A percentile compares a stretch with the other conserved stretches of the same genome.
Conservation (phyloP, 2,329 filamentous ascomycete genomes). For the Alternaria metachromatica region DNA sequence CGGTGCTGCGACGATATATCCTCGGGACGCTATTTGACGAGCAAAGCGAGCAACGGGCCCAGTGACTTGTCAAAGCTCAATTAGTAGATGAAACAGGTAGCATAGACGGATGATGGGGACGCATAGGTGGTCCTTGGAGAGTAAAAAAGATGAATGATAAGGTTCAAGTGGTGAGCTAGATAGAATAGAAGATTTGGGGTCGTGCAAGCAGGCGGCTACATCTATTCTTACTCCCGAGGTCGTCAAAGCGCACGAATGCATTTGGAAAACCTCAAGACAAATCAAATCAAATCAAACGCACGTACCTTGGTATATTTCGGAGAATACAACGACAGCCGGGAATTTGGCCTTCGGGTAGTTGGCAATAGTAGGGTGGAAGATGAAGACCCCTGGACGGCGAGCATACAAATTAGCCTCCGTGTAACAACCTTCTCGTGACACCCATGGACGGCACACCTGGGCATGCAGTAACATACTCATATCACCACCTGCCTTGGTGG, state of each 20-base stretch:
- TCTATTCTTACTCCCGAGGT: background rate
- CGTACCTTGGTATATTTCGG: conserved; percentile 92
- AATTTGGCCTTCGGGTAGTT: conserved; percentile 90
- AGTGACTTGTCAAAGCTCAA: conserved; percentile 63
- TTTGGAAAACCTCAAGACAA: background rate
- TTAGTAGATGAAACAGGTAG: background rate
- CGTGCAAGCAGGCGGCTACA: background rate
- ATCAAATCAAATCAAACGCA: background rate
- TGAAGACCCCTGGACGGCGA: conserved; percentile 72
- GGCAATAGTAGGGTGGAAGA: conserved; percentile 85
- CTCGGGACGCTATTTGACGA: conserved; percentile 88
- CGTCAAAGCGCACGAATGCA: background rate
- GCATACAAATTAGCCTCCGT: background rate
- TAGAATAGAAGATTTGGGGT: background rate
- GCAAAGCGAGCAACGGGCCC: conserved; percentile 89
- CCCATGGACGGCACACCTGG: background rate
- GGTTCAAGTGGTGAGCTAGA: background rate
- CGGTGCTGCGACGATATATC: conserved; percentile 90
- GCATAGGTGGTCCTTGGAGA: background rate
- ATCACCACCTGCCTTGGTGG: conserved; percentile 64
- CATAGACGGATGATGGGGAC: background rate
- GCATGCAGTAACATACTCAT: conserved; percentile 57
- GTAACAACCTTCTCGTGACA: conserved; percentile 5
- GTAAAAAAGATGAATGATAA: background rate
- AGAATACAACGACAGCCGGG: conserved; percentile 86